These are phyloP conservation scores for Melanogaster broomeanus DNA, from an alignment of 768 basidiomycete genomes.

Conservation along the genomic window DNA sequence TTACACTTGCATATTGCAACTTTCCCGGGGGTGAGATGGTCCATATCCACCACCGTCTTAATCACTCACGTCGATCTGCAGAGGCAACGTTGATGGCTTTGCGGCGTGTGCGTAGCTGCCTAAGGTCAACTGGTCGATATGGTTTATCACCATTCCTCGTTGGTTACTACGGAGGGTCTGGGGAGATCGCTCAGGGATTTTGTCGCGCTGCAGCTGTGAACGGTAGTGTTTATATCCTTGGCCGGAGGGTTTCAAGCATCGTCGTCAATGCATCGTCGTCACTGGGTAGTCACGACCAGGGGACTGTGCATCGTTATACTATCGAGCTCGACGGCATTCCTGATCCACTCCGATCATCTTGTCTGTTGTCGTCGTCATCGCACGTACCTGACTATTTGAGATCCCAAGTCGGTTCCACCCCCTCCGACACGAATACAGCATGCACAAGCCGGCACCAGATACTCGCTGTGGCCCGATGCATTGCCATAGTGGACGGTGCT, in stretches of 20 bases:
- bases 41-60: not conserved
- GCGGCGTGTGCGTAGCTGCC: conserved; percentile 67
- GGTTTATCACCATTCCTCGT: conserved; percentile 88
- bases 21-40: conserved; percentile 51
- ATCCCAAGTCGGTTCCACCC: conserved; percentile 19
- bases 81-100: conserved; percentile 71
- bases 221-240: conserved; percentile 74
- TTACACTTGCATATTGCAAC: conserved; percentile 74
- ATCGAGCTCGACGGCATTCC: conserved; percentile 61
- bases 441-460: conserved; percentile 3
- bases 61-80: conserved; percentile 28
- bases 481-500: conserved; percentile 49
- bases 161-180: conserved; percentile 93
- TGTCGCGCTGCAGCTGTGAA: conserved; percentile 84
- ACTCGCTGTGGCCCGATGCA: conserved; percentile 43
- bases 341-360: conserved; percentile 54
- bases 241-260: conserved; percentile 41
- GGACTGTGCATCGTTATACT: conserved; percentile 33
- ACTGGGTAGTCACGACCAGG: conserved; percentile 12
- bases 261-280: conserved; percentile 25
- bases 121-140: conserved; percentile 82
- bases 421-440: not conserved
- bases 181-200: conserved; percentile 92
- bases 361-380: conserved; percentile 52
- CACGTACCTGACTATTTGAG: conserved; percentile 34